A percentile compares a stretch with the other conserved stretches of the same genome.
Conservation (phyloP, 139 green algal genomes). For the Gonium pectorale region DNA sequence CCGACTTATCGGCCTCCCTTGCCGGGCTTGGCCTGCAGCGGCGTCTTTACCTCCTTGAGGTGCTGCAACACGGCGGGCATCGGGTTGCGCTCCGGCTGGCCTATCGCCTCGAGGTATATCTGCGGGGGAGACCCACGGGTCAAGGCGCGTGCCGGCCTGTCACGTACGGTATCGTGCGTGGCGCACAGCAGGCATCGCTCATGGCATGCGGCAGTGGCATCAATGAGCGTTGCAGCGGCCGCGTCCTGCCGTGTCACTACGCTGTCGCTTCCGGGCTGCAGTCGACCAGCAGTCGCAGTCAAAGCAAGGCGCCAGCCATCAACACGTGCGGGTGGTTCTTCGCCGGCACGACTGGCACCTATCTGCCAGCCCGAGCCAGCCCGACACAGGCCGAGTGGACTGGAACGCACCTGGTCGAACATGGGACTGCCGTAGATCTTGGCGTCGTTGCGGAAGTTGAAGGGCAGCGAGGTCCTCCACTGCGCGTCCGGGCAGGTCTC, state of each 20-base stretch:
- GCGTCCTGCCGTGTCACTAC: too few relatives aligned
- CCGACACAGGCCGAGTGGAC: background rate
- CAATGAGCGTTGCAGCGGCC: too few relatives aligned
- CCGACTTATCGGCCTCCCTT: too few relatives aligned
- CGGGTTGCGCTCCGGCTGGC: background rate
- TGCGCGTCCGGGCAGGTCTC: conserved; percentile 67
- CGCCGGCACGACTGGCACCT: background rate
- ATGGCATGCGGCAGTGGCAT: background rate
- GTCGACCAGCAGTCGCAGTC: background rate
- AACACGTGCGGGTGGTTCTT: background rate
- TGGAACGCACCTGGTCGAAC: conserved; percentile 71
- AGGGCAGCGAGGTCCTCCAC: conserved; percentile 81
- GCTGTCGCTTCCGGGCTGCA: too few relatives aligned
- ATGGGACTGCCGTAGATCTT: conserved; percentile 89
- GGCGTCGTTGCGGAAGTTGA: conserved; percentile 82
- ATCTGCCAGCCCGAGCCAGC: background rate
- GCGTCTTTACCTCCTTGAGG: conserved; percentile 19
- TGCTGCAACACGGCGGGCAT: conserved; percentile 2
- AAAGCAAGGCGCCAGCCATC: background rate
- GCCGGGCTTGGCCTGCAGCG: background rate
- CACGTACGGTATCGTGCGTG: background rate
- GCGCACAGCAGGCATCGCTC: background rate
- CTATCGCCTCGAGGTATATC: conserved; percentile 26
- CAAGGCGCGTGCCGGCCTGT: background rate
- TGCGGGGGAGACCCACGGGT: background rate